These are phyloP conservation scores for Vitis hybrid DNA, from an alignment of 177 flowering plant genomes.

Conservation along the genomic window DNA sequence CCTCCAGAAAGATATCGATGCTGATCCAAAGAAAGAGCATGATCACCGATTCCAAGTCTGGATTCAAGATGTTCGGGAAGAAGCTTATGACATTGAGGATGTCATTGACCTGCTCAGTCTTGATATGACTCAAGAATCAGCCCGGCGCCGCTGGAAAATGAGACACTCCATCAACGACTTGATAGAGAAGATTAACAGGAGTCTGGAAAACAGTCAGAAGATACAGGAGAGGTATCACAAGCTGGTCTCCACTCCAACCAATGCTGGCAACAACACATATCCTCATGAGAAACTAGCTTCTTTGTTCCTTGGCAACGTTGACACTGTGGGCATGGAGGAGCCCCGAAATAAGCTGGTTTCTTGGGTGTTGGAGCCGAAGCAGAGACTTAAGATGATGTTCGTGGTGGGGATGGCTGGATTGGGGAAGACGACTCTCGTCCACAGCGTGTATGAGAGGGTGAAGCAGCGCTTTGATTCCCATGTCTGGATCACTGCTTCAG, in stretches of 20 bases:
- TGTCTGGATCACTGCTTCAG: conserved; percentile 14
- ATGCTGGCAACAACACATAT: neutral
- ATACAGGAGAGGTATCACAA: neutral
- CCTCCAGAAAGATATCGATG: no score
- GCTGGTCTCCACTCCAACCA: no score
- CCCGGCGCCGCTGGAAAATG: neutral
- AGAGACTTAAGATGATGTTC: neutral
- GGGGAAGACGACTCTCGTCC: conserved; percentile 23
- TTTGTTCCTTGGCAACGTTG: conserved; percentile 2
- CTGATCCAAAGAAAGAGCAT: no score
- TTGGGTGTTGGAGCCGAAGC: neutral
- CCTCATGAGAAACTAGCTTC: neutral
- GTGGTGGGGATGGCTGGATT: conserved; percentile 22
- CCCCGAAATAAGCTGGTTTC: neutral
- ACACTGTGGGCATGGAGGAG: conserved; percentile 10
- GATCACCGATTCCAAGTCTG: neutral
- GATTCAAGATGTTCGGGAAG: neutral
- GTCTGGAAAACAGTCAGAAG: neutral
- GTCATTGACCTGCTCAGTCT: neutral
- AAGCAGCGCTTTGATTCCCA: conserved; percentile 12
- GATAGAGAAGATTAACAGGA: neutral
- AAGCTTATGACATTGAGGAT: conserved; percentile 1
- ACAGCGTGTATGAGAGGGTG: neutral
- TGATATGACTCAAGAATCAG: neutral
- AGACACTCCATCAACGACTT: neutral